Conservation (phyloP, 805 yeast species). For the Cyberlindnera samutprakarnensis region DNA sequence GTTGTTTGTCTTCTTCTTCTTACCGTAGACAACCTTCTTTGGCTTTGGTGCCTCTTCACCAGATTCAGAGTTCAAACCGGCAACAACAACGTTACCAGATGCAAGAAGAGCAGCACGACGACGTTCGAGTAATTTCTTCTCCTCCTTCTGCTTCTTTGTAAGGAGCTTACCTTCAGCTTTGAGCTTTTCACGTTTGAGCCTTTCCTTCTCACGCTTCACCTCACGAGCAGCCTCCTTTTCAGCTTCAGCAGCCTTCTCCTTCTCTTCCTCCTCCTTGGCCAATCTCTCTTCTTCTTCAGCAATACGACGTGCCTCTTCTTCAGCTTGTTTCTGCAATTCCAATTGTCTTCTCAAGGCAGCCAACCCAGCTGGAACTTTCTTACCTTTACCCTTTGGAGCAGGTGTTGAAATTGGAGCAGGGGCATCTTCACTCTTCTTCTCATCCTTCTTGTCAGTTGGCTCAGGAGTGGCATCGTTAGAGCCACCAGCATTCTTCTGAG, state of each 20-base stretch:
- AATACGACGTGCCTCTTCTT: slow-evolving; percentile 68
- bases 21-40: slow-evolving; percentile 56
- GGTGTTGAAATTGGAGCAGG: slow-evolving; percentile 28
- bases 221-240: slow-evolving; percentile 50
- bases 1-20: slow-evolving; percentile 51
- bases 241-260: slow-evolving; percentile 32
- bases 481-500: slow-evolving; percentile 2
- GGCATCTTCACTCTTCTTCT: slow-evolving; percentile 13
- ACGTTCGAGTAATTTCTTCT: slow-evolving; percentile 75
- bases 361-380: slow-evolving; percentile 82
- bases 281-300: slow-evolving; percentile 68
- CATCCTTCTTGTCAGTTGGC: slow-evolving; percentile 4
- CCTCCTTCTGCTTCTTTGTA: slow-evolving; percentile 93
- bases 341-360: slow-evolving; percentile 88
- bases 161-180: slow-evolving; percentile 93
- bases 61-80: slow-evolving; percentile 45
- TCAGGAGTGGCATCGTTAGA: slow-evolving; percentile 23
- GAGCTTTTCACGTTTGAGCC: slow-evolving; percentile 78
- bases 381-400: slow-evolving; percentile 41
- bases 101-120: slow-evolving; percentile 82
- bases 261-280: slow-evolving; percentile 42
- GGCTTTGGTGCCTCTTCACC: slow-evolving; percentile 33
- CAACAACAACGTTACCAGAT: slow-evolving; percentile 64
- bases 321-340: slow-evolving; percentile 80
- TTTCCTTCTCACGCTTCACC: slow-evolving; percentile 81